phyloP scores from a whole-genome alignment of 2,329 filamentous ascomycete species.

The Orbilia oligospora region DNA sequence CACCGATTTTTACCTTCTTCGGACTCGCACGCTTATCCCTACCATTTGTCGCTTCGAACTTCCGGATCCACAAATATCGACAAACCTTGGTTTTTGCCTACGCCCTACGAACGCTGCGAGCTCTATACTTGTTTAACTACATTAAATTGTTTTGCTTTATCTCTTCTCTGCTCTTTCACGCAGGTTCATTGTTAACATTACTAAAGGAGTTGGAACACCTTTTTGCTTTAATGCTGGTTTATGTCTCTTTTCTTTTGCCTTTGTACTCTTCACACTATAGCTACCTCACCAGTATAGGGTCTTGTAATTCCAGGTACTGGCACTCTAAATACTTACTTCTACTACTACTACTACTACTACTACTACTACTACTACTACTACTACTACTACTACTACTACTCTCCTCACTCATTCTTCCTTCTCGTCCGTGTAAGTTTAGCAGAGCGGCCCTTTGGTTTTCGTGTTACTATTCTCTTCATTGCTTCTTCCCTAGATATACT shows the following conservation, averaged over 20 bases:
- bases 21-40: conserved; percentile 26
- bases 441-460: conserved; percentile 49
- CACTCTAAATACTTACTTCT: conserved; percentile 29
- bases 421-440: conserved; percentile 51
- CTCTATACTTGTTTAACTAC: conserved; percentile 30
- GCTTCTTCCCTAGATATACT: conserved; percentile 24
- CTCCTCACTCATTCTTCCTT: conserved; percentile 24
- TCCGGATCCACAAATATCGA: conserved; percentile 34
- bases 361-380: conserved; percentile 21
- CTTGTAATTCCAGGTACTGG: conserved; percentile 23
- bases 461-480: conserved; percentile 16
- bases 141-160: conserved; percentile 34
- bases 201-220: conserved; percentile 56
- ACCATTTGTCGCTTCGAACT: conserved; percentile 38
- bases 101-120: conserved; percentile 10
- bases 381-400: conserved; percentile 12
- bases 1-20: conserved; percentile 18
- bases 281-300: conserved; percentile 28
- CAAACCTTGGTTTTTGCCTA: conserved; percentile 1
- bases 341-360: conserved; percentile 22
- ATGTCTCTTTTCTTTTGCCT: conserved; percentile 36
- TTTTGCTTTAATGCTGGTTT: conserved; percentile 26
- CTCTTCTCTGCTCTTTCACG: conserved; percentile 35
- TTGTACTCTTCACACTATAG: conserved; percentile 37
- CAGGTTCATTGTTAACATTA: conserved; percentile 54